phyloP scores from a whole-genome alignment of 1,139 yeast genomes.

The Kazachstania sp. region DNA sequence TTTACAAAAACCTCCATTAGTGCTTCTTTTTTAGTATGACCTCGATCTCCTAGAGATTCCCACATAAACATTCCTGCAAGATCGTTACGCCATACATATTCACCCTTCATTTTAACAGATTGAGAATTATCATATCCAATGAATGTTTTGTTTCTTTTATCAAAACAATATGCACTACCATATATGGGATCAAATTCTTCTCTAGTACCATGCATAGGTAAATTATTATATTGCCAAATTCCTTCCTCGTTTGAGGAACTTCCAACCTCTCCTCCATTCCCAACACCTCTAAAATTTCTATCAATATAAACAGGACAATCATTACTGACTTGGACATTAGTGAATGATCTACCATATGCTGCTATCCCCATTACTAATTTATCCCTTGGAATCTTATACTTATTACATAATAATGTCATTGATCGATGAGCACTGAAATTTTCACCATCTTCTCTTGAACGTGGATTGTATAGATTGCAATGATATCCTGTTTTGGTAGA shows the following conservation, averaged over 20 bases:
- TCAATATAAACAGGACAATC: constrained; percentile 28
- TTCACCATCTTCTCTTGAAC: constrained; percentile 30
- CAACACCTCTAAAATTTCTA: constrained; percentile 40
- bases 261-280: constrained; percentile 40
- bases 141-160: constrained; percentile 34
- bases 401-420: constrained; percentile 36
- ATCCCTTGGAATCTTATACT: constrained; percentile 36
- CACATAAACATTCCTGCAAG: constrained; percentile 92
- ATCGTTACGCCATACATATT: constrained; percentile 39
- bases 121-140: constrained; percentile 60
- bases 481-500: constrained; percentile 54
- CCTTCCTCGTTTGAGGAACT: constrained; percentile 44
- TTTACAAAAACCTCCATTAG: constrained; percentile 30
- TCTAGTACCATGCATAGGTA: constrained; percentile 38
- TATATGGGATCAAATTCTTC: constrained; percentile 46
- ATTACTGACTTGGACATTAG: constrained; percentile 30
- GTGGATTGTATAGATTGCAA: constrained; percentile 48
- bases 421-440: constrained; percentile 43
- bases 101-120: constrained; percentile 50
- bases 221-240: constrained; percentile 44
- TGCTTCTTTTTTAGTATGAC: constrained; percentile 30
- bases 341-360: constrained; percentile 69
- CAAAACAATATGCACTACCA: constrained; percentile 54
- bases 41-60: constrained; percentile 75
- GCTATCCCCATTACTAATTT: constrained; percentile 86